Evolutionary conservation across 805 yeast species (phyloP).

Genomic region (Brettanomyces bruxellensis): DNA sequence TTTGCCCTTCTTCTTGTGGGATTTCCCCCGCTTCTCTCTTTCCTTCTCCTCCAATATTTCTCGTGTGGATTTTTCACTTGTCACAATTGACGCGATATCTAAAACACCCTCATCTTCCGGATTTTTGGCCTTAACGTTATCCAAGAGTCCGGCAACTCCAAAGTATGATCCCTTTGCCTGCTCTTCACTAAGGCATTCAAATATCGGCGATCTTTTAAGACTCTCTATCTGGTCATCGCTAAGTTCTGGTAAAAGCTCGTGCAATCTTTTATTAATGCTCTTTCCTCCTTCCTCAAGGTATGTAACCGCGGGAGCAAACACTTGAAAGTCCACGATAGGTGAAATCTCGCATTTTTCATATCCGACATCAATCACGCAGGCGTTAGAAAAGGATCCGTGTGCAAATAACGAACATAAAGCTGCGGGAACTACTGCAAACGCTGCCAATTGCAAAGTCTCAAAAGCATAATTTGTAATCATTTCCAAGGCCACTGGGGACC

Average conservation of each 20-base stretch:
- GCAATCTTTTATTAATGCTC: slow-evolving; percentile 46
- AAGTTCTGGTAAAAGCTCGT: slow-evolving; percentile 49
- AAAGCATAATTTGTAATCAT: slow-evolving; percentile 63
- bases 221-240: slow-evolving; percentile 53
- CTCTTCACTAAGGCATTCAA: slow-evolving; percentile 68
- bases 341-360: slow-evolving; percentile 62
- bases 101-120: slow-evolving; percentile 61
- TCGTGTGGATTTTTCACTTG: slow-evolving; percentile 59
- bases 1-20: slow-evolving; percentile 1
- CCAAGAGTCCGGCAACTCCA: slow-evolving; percentile 39
- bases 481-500: slow-evolving; percentile 67
- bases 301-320: slow-evolving; percentile 40
- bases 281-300: slow-evolving; percentile 48
- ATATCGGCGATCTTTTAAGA: slow-evolving; percentile 66
- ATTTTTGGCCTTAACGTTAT: slow-evolving; percentile 11
- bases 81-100: slow-evolving; percentile 84
- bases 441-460: slow-evolving; percentile 64
- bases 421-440: slow-evolving; percentile 59
- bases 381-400: slow-evolving; percentile 51
- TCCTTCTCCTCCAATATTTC: slow-evolving; percentile 28
- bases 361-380: slow-evolving; percentile 78
- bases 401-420: slow-evolving; percentile 70
- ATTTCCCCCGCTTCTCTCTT: slow-evolving; percentile 12
- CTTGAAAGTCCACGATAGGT: slow-evolving; percentile 70
- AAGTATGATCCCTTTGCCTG: slow-evolving; percentile 54